A percentile compares a stretch with the other conserved stretches of the same genome.
These are phyloP conservation scores for Calycina marina DNA, from an alignment of 2,329 filamentous ascomycete species.

Conservation along the genomic window DNA sequence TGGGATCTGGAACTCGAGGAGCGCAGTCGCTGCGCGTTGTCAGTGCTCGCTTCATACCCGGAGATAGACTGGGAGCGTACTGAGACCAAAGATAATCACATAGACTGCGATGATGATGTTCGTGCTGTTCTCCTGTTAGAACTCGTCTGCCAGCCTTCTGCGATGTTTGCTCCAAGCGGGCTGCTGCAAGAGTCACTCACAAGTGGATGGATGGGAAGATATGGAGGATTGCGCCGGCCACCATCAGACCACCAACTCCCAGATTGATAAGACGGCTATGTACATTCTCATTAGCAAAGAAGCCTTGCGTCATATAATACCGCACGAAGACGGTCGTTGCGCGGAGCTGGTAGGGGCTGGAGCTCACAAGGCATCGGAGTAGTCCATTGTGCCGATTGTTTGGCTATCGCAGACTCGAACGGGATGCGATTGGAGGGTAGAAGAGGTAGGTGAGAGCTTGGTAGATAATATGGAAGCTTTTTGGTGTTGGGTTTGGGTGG, in stretches of 20 bases:
- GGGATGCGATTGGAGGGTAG: not conserved
- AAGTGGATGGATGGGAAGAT: slow-evolving; percentile 43
- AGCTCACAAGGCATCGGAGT: slow-evolving; percentile 81
- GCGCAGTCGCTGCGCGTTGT: slow-evolving; percentile 42
- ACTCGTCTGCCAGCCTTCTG: slow-evolving; percentile 11
- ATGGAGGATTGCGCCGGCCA: slow-evolving; percentile 66
- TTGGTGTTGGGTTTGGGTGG: too few species aligned
- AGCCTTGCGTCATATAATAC: slow-evolving; percentile 7
- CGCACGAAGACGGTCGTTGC: slow-evolving; percentile 8
- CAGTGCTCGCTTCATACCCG: too few species aligned
- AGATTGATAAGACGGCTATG: slow-evolving; percentile 87
- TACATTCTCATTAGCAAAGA: slow-evolving; percentile 17
- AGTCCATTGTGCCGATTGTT: slow-evolving; percentile 58
- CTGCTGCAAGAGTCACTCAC: slow-evolving; percentile 30
- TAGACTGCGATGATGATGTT: slow-evolving; percentile 71
- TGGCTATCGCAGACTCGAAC: not conserved
- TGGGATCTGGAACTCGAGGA: slow-evolving; percentile 87
- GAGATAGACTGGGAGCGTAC: slow-evolving; percentile 32
- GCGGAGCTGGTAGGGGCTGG: slow-evolving; percentile 4
- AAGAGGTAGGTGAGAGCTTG: too few species aligned
- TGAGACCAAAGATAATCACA: slow-evolving; percentile 78
- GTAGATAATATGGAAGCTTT: too few species aligned
- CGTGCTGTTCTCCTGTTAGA: slow-evolving; percentile 39
- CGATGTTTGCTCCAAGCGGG: slow-evolving; percentile 16
- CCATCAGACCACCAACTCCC: slow-evolving; percentile 71